Percentiles rank a stretch among this genome's conserved stretches.
Evolutionary conservation across 2,329 filamentous ascomycete species (phyloP).

Genomic region (Sporothrix phasma): DNA sequence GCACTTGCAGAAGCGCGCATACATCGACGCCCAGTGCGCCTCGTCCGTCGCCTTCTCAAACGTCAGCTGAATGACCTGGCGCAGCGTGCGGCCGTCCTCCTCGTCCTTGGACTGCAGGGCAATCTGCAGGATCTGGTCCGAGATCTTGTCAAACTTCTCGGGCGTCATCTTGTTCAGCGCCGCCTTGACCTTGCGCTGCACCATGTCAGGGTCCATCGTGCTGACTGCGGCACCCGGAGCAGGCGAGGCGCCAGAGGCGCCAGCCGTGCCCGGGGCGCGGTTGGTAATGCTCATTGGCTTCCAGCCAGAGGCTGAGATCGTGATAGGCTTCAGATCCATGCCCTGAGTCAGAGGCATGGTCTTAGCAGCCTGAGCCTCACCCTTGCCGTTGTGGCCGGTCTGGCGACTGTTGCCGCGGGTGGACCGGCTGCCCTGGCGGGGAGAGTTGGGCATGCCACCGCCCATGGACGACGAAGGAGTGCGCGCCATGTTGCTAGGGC

Average conservation of each 20-base stretch:
- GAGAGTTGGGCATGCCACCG: slow-evolving; percentile 56
- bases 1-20: slow-evolving; percentile 94
- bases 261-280: slow-evolving; percentile 29
- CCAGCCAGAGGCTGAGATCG: slow-evolving; percentile 68
- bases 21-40: slow-evolving; percentile 97
- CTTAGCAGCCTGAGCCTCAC: slow-evolving; percentile 64
- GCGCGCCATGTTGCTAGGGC: slow-evolving; percentile 53
- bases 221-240: slow-evolving; percentile 27
- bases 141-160: slow-evolving; percentile 95
- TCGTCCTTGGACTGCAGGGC: slow-evolving; percentile 92
- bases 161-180: slow-evolving; percentile 99
- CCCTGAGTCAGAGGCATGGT: slow-evolving; percentile 85
- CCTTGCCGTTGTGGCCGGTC: slow-evolving; percentile 39
- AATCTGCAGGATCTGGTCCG: slow-evolving; percentile 85
- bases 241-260: slow-evolving; percentile 29
- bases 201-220: slow-evolving; percentile 78
- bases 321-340: slow-evolving; percentile 70
- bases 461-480: slow-evolving; percentile 47
- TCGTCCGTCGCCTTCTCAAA: slow-evolving; percentile 99
- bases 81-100: slow-evolving; percentile 81
- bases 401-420: slow-evolving; percentile 56
- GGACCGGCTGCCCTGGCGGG: slow-evolving; percentile 55
- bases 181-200: slow-evolving; percentile 98
- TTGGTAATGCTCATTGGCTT: slow-evolving; percentile 66
- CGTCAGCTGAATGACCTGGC: slow-evolving; percentile 96